Conservation (phyloP, 192 early-diverging fungal species). For the Entrophospora sp. region DNA sequence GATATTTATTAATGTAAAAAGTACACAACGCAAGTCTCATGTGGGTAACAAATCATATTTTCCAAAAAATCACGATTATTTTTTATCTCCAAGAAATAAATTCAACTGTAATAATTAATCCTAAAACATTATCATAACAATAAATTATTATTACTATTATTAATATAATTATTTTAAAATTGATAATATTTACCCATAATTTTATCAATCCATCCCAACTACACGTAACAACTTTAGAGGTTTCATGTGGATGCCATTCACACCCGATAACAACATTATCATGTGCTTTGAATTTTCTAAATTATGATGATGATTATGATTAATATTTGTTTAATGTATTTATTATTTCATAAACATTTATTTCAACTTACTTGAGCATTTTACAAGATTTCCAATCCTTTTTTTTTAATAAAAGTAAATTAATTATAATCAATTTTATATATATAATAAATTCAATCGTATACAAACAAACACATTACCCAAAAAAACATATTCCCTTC, state of each 20-base stretch:
- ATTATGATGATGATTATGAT: neutral
- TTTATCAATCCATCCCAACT: slow-evolving; percentile 95
- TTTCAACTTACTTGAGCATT: slow-evolving; percentile 57
- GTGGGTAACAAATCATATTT: no score
- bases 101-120: no score
- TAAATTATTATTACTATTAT: no score
- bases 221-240: slow-evolving; percentile 84
- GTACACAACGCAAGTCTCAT: no score
- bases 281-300: slow-evolving; percentile 81
- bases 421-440: no score
- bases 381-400: slow-evolving; percentile 89
- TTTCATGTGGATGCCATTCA: slow-evolving; percentile 96
- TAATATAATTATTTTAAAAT: neutral
- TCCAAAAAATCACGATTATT: no score
- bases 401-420: no score
- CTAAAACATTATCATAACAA: neutral
- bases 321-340: neutral
- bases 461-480: slow-evolving; percentile 32
- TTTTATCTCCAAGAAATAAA: no score
- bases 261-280: slow-evolving; percentile 80
- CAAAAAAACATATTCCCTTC: slow-evolving; percentile 93
- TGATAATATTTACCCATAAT: slow-evolving; percentile 50
- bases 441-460: no score
- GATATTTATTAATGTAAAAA: no score
- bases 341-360: no score